Evolutionary conservation across 2,329 filamentous ascomycete species (phyloP), one percentile per base, ranked within the genome.

Genomic region (Bipolaris zeicola): DNA sequence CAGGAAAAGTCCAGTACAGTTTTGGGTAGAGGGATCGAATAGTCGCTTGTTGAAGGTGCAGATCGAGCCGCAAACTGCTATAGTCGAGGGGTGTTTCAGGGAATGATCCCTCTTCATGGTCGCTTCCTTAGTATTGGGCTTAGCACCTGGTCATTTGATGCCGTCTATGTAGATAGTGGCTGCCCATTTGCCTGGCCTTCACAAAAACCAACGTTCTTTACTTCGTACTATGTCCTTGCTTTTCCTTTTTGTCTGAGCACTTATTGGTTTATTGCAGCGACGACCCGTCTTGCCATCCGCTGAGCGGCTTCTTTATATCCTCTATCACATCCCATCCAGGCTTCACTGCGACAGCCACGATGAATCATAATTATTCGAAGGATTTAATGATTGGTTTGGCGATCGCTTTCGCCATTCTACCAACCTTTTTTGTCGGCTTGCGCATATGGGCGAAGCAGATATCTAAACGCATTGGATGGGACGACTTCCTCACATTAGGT

Each of bases 341-440:
- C 22, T 18, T 22, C 24, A 11, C 26, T 26, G 11, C 47, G 24
- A 36, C 20, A 55, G 33, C 14, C 55, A 53, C n/a, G 3, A 69
- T 69, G 65, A 45, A 58, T 33, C 63, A 69, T 42, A 56, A 65
- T 18, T 67, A 69, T 48, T 63, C 55, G 4, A 67, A 67, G 46
- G 46, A 49, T 6, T 58, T 62, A 48, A 67, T 69, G 65, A 56
- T 68, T 13, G 48, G 43, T 16, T 48, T 68, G 18, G 60, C 58
- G 1, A 44, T 67, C 14, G 59, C 48, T 13, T 69, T 67, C 49
- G 60, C 68, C 55, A 47, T 66, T 10, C 45, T 68, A 3, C 63
- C 66, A 3, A 33, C 51, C 3, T 14, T 61, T 20, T 64, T 68
- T 36, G 57, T 69, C 13, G 50, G 58, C 31, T 56, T 70, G 6